These are phyloP conservation scores for Lignosus rhinocerotis DNA, from an alignment of 1,284 basidiomycete genomes.

Conservation along the genomic window DNA sequence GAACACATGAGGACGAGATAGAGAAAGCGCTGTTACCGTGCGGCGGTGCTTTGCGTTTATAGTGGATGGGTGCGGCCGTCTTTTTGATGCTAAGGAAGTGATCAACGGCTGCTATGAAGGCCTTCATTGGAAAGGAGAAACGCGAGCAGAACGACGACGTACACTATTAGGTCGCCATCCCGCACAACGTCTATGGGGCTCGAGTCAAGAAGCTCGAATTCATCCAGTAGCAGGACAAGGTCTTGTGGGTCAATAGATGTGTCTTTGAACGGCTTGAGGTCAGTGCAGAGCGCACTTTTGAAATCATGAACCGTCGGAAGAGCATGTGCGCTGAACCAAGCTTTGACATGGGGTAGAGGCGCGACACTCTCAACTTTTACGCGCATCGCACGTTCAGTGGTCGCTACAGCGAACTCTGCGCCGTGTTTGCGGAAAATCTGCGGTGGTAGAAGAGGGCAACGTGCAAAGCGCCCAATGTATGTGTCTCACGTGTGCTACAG, in stretches of 20 bases:
- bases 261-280: slow-evolving; percentile 27
- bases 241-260: slow-evolving; percentile 21
- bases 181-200: slow-evolving; percentile 40
- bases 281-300: slow-evolving; percentile 31
- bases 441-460: neutral
- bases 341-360: slow-evolving; percentile 42
- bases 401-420: neutral
- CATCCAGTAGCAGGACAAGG: slow-evolving; percentile 42
- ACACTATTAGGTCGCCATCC: slow-evolving; percentile 48
- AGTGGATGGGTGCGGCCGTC: neutral
- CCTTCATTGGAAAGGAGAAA: slow-evolving; percentile 14
- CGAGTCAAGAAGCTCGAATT: slow-evolving; percentile 44
- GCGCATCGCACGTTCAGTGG: slow-evolving; percentile 35
- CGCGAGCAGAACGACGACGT: slow-evolving; percentile 18
- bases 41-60: slow-evolving; percentile 24
- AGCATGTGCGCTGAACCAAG: slow-evolving; percentile 41
- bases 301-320: slow-evolving; percentile 30
- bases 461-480: neutral
- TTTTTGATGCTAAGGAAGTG: slow-evolving; percentile 24
- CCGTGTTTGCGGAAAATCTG: neutral
- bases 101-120: slow-evolving; percentile 25
- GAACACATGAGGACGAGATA: neutral
- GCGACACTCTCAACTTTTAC: slow-evolving; percentile 39
- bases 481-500: slow-evolving; percentile 7
- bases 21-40: slow-evolving; percentile 5